phyloP scores from a whole-genome alignment of 768 basidiomycete genomes.

The Calocybe cyanea region DNA sequence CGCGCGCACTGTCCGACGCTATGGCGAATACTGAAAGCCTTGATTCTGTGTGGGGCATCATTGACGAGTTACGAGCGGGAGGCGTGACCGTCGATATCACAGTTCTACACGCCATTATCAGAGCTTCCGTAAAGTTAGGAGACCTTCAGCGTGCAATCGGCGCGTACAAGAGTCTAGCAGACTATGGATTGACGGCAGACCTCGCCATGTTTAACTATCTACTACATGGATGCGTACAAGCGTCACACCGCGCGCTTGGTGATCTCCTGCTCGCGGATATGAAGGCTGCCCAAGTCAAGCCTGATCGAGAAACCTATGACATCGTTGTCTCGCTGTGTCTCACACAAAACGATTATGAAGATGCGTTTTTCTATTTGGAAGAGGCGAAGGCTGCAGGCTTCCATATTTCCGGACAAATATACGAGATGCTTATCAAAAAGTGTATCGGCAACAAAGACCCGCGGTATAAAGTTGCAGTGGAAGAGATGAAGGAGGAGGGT shows the following conservation, averaged over 20 bases:
- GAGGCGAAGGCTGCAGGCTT: conserved; percentile 72
- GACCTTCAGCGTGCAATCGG: conserved; percentile 78
- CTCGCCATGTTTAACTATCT: conserved; percentile 67
- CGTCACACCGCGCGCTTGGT: conserved; percentile 62
- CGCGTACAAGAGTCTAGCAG: conserved; percentile 61
- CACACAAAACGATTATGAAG: conserved; percentile 71
- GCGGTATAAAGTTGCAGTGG: conserved; percentile 58
- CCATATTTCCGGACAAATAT: conserved; percentile 51
- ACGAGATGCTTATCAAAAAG: conserved; percentile 55
- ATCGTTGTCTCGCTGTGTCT: conserved; percentile 67
- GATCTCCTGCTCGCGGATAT: conserved; percentile 66
- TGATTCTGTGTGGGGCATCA: conserved; percentile 59
- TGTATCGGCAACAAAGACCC: conserved; percentile 55
- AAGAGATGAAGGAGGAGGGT: conserved; percentile 68
- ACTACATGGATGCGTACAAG: conserved; percentile 57
- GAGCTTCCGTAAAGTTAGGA: conserved; percentile 53
- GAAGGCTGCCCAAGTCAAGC: conserved; percentile 49
- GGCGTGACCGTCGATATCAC: conserved; percentile 50
- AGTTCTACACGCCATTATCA: conserved; percentile 64
- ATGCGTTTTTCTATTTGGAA: conserved; percentile 69
- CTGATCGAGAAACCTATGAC: conserved; percentile 61
- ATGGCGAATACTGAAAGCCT: conserved; percentile 45
- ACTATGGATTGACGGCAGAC: conserved; percentile 54
- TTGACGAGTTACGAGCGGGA: conserved; percentile 57
- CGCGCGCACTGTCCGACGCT: conserved; percentile 47